Base-by-base conservation (phyloP, 2,329 filamentous ascomycete species). In the Epichloe glyceriae region DNA sequence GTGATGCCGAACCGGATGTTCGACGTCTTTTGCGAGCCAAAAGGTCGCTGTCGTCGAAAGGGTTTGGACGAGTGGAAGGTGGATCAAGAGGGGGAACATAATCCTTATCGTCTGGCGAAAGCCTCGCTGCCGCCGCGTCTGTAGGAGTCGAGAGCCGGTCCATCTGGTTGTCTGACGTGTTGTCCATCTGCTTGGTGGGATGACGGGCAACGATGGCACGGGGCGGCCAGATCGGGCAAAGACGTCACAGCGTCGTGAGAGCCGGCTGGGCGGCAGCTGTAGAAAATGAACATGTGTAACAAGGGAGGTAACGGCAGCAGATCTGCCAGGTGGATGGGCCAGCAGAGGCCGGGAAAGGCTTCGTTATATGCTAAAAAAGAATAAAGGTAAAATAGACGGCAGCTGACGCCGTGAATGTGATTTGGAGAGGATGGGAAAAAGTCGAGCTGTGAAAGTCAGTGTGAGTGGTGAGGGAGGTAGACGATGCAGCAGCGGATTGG, bases 21-120 rank as follows among this genome's bases (percentile, higher is more conserved):
- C 80, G 75, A 55, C 77, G 79, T 49, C 80, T 77, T 64, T 84
- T 84, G 56, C 80, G 72, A 51, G 79, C 72, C 41, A 73, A 70
- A 45, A 67, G 61, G 56, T 79, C 75, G 61, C 66, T 70, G 65
- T 82, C 78, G 67, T 81, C 73, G 63, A 83, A 83, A 40, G 80
- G 80, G 56, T 83, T 82, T 49, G 77, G 78, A 55, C 80, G 75
- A 58, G 75, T 79, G 60, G 79, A 77, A 65, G 73, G 74, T 64
- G 78, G 75, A 70, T 84, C 80, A 66, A 76, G 76, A 60, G 79
- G 82, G 67, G 49, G 38, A 15, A 26, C 52, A 20, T 35, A 17
- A 35, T 47, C 49, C 41, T 17, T 15, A 7, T 43, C 52, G 20
- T 73, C 71, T 61, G 76, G 74, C 67, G 76, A 75, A 69, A 79